Conservation (phyloP, 208 protist species). For the Leishmania aethiopica region DNA sequence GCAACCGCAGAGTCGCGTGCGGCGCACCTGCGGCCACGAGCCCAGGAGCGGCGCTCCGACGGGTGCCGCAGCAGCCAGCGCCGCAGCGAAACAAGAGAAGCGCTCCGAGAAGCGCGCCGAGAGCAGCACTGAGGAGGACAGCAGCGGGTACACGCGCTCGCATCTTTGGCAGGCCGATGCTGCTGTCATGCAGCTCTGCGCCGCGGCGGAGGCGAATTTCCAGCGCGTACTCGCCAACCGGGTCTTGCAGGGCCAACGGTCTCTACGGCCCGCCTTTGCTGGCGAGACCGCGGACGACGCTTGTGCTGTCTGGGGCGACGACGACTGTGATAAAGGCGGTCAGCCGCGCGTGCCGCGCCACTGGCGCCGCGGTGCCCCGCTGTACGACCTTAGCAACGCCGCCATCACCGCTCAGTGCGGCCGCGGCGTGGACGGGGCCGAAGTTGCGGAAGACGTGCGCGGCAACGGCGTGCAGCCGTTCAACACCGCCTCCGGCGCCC, state of each 20-base stretch:
- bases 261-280: neutral
- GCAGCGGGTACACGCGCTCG: neutral
- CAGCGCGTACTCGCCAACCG: constrained; percentile 1
- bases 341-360: neutral
- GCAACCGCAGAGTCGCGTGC: neutral
- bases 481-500: neutral
- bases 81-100: neutral
- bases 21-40: neutral
- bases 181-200: neutral
- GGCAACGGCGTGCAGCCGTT: neutral
- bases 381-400: constrained; percentile 33
- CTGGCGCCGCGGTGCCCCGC: constrained; percentile 9
- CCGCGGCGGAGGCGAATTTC: constrained; percentile 17
- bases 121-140: neutral
- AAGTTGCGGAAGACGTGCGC: neutral
- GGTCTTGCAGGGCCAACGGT: neutral
- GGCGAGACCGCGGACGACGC: neutral
- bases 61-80: neutral
- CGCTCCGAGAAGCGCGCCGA: too few species aligned
- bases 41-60: neutral
- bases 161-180: neutral
- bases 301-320: neutral
- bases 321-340: constrained; percentile 1
- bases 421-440: neutral
- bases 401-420: constrained; percentile 1